Evolutionary conservation across 2,329 filamentous ascomycete genomes (phyloP).

Genomic region (Penicillium sumatraense): DNA sequence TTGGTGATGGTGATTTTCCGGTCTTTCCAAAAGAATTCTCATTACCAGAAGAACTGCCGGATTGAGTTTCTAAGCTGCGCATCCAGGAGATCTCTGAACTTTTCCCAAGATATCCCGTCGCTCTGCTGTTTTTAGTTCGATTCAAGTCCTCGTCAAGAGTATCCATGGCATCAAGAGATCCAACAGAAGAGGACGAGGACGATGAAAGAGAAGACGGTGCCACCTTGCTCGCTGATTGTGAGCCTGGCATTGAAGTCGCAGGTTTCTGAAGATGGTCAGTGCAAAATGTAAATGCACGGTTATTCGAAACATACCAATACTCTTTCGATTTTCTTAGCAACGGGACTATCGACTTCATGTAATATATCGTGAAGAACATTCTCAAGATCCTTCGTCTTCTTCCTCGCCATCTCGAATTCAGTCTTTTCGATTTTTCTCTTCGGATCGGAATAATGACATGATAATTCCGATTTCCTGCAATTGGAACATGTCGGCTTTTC

Average conservation of each 20-base stretch:
- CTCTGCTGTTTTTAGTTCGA: background rate
- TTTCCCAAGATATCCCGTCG: background rate
- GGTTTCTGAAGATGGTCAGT: background rate
- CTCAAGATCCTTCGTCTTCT: background rate
- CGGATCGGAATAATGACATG: background rate
- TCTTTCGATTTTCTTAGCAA: background rate
- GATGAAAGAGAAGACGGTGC: background rate
- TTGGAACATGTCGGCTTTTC: background rate
- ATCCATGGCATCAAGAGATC: background rate
- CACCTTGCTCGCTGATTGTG: too few relatives aligned
- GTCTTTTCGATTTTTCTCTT: constrained; percentile 7
- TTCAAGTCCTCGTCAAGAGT: background rate
- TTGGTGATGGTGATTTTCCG: background rate
- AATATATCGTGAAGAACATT: background rate
- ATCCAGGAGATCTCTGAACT: background rate
- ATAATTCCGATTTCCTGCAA: background rate
- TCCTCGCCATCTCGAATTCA: background rate
- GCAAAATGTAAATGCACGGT: background rate
- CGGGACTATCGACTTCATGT: background rate
- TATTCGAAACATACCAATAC: background rate
- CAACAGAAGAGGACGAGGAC: background rate
- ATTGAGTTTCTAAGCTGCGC: background rate
- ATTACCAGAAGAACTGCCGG: background rate
- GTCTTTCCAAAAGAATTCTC: background rate
- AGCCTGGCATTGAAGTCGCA: background rate